Percentiles rank a stretch among this genome's conserved stretches.
Evolutionary conservation across 2,329 filamentous ascomycete genomes (phyloP).

Genomic region (Apiospora koreana): DNA sequence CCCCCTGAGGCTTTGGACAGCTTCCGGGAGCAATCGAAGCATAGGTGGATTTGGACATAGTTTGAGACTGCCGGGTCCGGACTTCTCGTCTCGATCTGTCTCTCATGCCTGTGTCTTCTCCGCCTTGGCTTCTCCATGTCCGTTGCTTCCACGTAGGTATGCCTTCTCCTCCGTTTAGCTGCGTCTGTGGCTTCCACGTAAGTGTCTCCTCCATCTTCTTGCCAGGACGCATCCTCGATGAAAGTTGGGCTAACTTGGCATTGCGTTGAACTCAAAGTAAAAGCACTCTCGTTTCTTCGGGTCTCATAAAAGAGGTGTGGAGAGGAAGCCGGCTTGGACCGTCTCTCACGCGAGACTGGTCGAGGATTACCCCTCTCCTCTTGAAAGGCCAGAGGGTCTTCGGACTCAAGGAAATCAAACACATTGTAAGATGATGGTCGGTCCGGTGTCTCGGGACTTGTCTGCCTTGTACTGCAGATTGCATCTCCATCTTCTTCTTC

Average conservation of each 20-base stretch:
- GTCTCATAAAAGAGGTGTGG: no score
- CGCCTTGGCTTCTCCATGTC: background rate
- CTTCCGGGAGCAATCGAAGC: background rate
- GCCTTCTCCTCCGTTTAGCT: background rate
- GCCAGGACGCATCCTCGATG: background rate
- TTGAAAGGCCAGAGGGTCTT: background rate
- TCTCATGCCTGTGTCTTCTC: background rate
- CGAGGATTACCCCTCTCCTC: background rate
- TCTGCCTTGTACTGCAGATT: background rate
- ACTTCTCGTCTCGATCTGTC: background rate
- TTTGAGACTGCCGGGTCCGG: no score
- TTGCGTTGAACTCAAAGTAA: background rate
- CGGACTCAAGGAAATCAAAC: background rate
- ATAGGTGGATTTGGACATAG: no score
- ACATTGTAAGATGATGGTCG: background rate
- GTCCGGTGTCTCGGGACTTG: background rate
- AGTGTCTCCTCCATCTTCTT: background rate
- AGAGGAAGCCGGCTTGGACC: background rate
- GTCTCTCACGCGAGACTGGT: background rate
- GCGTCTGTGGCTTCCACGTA: background rate
- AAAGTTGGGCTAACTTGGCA: background rate
- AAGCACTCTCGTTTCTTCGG: background rate
- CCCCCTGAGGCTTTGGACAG: no score
- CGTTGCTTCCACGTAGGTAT: background rate
- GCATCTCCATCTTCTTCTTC: background rate